These are phyloP conservation scores for Lunularia cruciata DNA, from an alignment of 225 moss, liverwort and hornwort species.

Conservation along the genomic window DNA sequence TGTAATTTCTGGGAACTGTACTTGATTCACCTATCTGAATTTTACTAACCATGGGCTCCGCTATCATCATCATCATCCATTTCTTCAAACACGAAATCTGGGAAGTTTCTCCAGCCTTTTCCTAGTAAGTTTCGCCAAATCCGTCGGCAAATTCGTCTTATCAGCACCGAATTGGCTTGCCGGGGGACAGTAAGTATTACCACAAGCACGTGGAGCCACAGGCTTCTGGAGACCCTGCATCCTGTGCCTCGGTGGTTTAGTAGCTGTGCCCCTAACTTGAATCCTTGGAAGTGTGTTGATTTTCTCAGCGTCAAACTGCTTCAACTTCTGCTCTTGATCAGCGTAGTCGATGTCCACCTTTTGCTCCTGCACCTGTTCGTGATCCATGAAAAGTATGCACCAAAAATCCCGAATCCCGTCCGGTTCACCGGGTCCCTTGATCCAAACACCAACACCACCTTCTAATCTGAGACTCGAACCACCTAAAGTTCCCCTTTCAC, in stretches of 20 bases:
- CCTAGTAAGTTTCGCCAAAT: neutral
- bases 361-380: slow-evolving; percentile 10
- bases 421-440: too few species aligned
- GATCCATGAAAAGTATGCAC: slow-evolving; percentile 2
- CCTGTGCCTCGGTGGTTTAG: slow-evolving; percentile 14
- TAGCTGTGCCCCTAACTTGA: slow-evolving; percentile 13
- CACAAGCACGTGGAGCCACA: slow-evolving; percentile 5
- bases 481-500: neutral
- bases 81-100: slow-evolving; percentile 12
- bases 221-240: slow-evolving; percentile 6
- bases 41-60: neutral
- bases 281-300: slow-evolving; percentile 18
- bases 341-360: neutral
- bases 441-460: too few species aligned
- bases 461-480: neutral
- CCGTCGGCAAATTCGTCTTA: slow-evolving; percentile 17
- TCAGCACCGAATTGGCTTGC: slow-evolving; percentile 17
- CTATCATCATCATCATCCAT: slow-evolving; percentile 4
- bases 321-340: slow-evolving; percentile 18
- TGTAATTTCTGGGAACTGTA: neutral
- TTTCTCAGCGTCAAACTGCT: slow-evolving; percentile 25
- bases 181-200: neutral
- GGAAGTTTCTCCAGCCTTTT: slow-evolving; percentile 19
- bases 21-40: neutral
- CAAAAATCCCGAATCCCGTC: neutral